Evolutionary conservation across 257 asterid genomes (phyloP).

Genomic region (Echites panduratus): DNA sequence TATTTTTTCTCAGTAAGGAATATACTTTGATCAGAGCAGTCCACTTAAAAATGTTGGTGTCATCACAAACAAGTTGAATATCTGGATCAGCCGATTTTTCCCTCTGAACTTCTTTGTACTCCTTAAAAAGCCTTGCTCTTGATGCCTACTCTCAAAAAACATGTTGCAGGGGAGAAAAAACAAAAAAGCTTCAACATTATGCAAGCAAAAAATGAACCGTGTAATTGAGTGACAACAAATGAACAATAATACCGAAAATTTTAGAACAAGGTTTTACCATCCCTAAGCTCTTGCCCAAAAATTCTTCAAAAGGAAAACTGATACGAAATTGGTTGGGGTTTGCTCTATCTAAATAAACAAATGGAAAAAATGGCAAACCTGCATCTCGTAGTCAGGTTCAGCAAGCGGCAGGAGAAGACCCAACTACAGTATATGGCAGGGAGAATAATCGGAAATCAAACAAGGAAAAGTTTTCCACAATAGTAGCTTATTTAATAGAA

Average conservation of each 20-base stretch:
- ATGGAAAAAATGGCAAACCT: background rate
- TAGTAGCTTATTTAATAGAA: background rate
- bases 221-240: background rate
- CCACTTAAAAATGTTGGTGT: conserved; percentile 91
- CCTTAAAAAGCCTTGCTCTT: conserved; percentile 94
- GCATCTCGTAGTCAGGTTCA: background rate
- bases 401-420: background rate
- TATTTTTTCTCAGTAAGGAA: background rate
- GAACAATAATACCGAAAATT: background rate
- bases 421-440: background rate
- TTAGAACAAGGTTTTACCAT: background rate
- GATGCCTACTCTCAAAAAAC: conserved; percentile 58
- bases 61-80: conserved; percentile 93
- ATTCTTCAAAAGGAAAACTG: background rate
- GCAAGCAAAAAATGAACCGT: background rate
- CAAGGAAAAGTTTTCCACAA: background rate
- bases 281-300: background rate
- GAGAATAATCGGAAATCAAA: background rate
- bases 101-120: conserved; percentile 93
- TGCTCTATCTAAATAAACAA: background rate
- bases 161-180: background rate
- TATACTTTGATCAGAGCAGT: conserved; percentile 86
- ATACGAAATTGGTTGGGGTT: background rate
- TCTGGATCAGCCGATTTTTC: conserved; percentile 94
- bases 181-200: background rate